These are phyloP conservation scores for Sanghuangporus sanghuang DNA, from an alignment of 1,284 basidiomycete species.

Conservation along the genomic window DNA sequence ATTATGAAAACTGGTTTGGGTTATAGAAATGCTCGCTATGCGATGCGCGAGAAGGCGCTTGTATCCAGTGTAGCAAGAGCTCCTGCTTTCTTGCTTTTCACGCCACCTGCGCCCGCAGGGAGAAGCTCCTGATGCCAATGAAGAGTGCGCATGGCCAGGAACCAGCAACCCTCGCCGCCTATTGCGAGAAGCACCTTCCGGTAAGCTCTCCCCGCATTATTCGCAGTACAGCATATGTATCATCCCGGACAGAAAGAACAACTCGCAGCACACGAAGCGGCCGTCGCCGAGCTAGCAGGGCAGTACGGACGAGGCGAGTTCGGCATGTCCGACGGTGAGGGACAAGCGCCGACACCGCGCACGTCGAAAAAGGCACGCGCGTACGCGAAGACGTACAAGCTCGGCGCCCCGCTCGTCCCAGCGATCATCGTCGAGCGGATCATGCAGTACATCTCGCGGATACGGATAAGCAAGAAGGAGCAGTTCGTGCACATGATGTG, in stretches of 20 bases:
- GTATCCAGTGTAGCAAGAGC: conserved; percentile 93
- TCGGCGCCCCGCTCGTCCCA: conserved; percentile 73
- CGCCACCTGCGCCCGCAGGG: conserved; percentile 87
- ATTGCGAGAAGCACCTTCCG: conserved; percentile 86
- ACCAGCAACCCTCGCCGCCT: conserved; percentile 66
- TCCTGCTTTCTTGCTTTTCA: conserved; percentile 95
- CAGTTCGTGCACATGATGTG: conserved; percentile 80
- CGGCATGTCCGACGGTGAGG: conserved; percentile 33
- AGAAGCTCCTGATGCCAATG: conserved; percentile 83
- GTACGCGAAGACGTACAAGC: conserved; percentile 76
- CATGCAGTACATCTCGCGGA: conserved; percentile 68
- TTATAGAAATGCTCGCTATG: conserved; percentile 82
- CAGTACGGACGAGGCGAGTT: conserved; percentile 23
- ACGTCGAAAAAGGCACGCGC: conserved; percentile 70
- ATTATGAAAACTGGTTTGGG: background rate
- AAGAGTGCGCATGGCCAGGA: conserved; percentile 75
- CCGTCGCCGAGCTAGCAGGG: conserved; percentile 36
- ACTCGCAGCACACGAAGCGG: conserved; percentile 51
- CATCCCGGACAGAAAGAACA: conserved; percentile 53
- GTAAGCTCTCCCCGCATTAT: conserved; percentile 41
- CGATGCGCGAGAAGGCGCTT: conserved; percentile 79
- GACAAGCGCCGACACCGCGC: conserved; percentile 25
- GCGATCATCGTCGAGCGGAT: conserved; percentile 73
- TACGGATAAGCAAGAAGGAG: conserved; percentile 71
- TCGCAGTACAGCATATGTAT: conserved; percentile 7